Conservation (phyloP, 495 filamentous ascomycete genomes). For the Zalerion maritima region DNA sequence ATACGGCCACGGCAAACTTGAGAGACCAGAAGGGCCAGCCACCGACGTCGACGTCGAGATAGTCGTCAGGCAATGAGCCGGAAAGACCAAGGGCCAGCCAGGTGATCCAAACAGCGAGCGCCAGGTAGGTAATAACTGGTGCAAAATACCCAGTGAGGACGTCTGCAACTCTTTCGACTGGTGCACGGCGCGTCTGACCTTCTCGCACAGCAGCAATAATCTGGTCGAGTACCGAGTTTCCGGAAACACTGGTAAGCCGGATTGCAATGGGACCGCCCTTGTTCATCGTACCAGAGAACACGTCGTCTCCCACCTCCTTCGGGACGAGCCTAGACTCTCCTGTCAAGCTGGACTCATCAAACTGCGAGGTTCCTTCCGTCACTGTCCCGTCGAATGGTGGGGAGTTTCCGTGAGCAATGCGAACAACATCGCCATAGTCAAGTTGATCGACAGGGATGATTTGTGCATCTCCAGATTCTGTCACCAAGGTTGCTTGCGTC, state of each 20-base stretch:
- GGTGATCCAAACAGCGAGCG: slow-evolving; percentile 65
- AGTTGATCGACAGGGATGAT: slow-evolving; percentile 40
- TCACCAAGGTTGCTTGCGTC: slow-evolving; percentile 58
- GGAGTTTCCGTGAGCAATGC: slow-evolving; percentile 62
- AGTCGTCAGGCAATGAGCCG: slow-evolving; percentile 49
- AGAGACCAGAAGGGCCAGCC: slow-evolving; percentile 81
- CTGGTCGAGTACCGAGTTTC: slow-evolving; percentile 80
- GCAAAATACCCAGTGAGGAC: slow-evolving; percentile 79
- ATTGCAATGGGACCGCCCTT: slow-evolving; percentile 55
- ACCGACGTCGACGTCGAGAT: slow-evolving; percentile 48
- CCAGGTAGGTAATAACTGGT: slow-evolving; percentile 66
- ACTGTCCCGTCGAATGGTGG: slow-evolving; percentile 75
- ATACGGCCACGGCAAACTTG: slow-evolving; percentile 86
- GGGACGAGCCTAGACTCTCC: slow-evolving; percentile 69
- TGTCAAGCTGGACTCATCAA: slow-evolving; percentile 84
- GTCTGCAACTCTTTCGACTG: slow-evolving; percentile 76
- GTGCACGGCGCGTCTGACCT: slow-evolving; percentile 76
- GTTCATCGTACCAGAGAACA: slow-evolving; percentile 83
- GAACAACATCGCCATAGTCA: slow-evolving; percentile 69
- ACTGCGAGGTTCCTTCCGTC: slow-evolving; percentile 46
- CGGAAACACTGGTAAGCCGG: slow-evolving; percentile 51
- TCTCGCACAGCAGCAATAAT: slow-evolving; percentile 84
- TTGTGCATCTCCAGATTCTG: slow-evolving; percentile 27
- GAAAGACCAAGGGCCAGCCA: slow-evolving; percentile 69
- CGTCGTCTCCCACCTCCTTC: slow-evolving; percentile 54